Evolutionary conservation across 805 yeast species (phyloP).

Genomic region (Teunomyces panamensis): DNA sequence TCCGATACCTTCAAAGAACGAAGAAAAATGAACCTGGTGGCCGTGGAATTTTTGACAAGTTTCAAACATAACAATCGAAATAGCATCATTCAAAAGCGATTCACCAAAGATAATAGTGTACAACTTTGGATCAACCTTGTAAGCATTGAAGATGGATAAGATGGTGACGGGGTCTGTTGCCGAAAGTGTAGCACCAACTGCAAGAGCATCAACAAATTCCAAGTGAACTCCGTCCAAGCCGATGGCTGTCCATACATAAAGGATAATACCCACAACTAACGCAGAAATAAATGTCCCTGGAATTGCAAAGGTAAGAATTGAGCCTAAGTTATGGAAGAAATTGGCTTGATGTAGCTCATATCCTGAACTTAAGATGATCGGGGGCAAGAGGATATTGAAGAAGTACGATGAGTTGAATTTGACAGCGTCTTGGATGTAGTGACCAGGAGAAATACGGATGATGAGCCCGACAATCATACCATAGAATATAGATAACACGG

Average conservation of each 20-base stretch:
- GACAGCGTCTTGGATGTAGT: constrained; percentile 94
- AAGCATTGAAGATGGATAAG: constrained; percentile 91
- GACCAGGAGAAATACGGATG: constrained; percentile 91
- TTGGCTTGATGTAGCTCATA: constrained; percentile 95
- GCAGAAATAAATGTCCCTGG: constrained; percentile 96
- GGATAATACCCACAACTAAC: constrained; percentile 80
- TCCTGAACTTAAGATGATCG: constrained; percentile 93
- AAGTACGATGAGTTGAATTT: constrained; percentile 93
- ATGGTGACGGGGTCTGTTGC: constrained; percentile 99
- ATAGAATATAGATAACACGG: constrained; percentile 90
- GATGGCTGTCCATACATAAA: constrained; percentile 85
- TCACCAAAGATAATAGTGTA: constrained; percentile 98
- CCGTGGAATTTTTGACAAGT: constrained; percentile 97
- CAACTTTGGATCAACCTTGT: constrained; percentile 95
- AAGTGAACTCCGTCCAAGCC: constrained; percentile 86
- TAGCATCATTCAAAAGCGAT: constrained; percentile 92
- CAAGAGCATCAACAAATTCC: constrained; percentile 94
- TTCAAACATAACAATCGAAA: constrained; percentile 97
- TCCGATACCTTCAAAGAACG: constrained; percentile 92
- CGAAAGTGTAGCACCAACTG: constrained; percentile 95
- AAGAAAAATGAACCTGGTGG: constrained; percentile 63
- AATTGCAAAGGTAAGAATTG: constrained; percentile 90
- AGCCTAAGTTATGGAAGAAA: constrained; percentile 87
- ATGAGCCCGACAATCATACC: constrained; percentile 95
- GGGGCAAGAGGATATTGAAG: constrained; percentile 91